Evolutionary conservation across 805 yeast species (phyloP).

Genomic region (Lipomyces spencermartinsiae): DNA sequence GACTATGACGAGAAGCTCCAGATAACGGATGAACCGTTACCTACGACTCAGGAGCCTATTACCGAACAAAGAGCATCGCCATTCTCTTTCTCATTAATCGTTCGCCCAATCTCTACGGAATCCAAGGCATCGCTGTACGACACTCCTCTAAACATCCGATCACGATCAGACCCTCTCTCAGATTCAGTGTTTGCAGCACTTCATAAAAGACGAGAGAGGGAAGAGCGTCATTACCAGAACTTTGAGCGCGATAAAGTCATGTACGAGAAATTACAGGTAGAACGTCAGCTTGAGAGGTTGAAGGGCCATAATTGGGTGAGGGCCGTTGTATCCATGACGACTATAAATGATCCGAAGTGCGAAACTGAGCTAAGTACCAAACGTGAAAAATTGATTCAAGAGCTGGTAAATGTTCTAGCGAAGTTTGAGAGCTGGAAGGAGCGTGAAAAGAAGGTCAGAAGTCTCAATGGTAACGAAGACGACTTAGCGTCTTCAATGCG

Average conservation of each 20-base stretch:
- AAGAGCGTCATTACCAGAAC: slow-evolving; percentile 32
- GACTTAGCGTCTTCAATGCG: neutral
- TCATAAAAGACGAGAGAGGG: slow-evolving; percentile 31
- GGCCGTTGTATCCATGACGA: slow-evolving; percentile 31
- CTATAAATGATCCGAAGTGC: slow-evolving; percentile 23
- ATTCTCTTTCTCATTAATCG: neutral
- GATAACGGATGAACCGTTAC: slow-evolving; percentile 14
- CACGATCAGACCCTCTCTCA: slow-evolving; percentile 27
- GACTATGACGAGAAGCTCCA: slow-evolving; percentile 14
- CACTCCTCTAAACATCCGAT: slow-evolving; percentile 20
- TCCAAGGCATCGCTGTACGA: slow-evolving; percentile 5
- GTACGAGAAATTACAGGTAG: slow-evolving; percentile 33
- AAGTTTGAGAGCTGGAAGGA: slow-evolving; percentile 32
- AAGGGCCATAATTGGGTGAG: slow-evolving; percentile 32
- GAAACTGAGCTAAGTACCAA: slow-evolving; percentile 23
- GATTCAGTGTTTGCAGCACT: slow-evolving; percentile 16
- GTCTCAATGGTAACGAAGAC: neutral
- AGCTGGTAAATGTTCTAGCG: slow-evolving; percentile 19
- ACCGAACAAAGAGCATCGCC: neutral
- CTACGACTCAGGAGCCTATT: neutral
- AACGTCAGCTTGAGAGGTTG: slow-evolving; percentile 30
- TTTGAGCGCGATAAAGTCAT: slow-evolving; percentile 33
- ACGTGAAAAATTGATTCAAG: slow-evolving; percentile 22
- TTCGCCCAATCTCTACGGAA: neutral
- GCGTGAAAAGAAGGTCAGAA: slow-evolving; percentile 23